Evolutionary conservation across 768 basidiomycete genomes (phyloP).

Genomic region (Candolleomyces eurysporus): DNA sequence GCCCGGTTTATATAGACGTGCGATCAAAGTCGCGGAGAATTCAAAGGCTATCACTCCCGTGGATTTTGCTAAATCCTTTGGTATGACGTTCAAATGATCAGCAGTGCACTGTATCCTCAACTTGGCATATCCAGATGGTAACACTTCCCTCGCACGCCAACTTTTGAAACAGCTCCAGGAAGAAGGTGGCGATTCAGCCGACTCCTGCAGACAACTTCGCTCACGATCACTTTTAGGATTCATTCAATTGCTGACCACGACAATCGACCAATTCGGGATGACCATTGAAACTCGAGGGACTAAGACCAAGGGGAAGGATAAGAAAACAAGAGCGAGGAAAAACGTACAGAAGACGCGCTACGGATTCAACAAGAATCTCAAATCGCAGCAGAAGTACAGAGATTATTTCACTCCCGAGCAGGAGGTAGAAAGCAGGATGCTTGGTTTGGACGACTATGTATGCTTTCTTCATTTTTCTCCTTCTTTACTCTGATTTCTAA

Average conservation of each 20-base stretch:
- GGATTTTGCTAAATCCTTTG: slow-evolving; percentile 60
- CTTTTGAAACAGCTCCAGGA: slow-evolving; percentile 67
- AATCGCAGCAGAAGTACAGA: slow-evolving; percentile 45
- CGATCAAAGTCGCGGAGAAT: slow-evolving; percentile 66
- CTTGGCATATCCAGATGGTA: slow-evolving; percentile 26
- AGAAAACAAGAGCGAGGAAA: slow-evolving; percentile 41
- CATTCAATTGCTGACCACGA: slow-evolving; percentile 48
- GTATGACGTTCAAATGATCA: slow-evolving; percentile 32
- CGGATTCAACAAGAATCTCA: slow-evolving; percentile 50
- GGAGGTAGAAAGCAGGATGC: slow-evolving; percentile 55
- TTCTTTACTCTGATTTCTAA: slow-evolving; percentile 6
- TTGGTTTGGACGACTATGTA: slow-evolving; percentile 62
- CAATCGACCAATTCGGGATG: slow-evolving; percentile 50
- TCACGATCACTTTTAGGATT: slow-evolving; percentile 45
- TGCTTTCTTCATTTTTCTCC: slow-evolving; percentile 2
- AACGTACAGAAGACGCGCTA: slow-evolving; percentile 57
- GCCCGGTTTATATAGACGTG: slow-evolving; percentile 42
- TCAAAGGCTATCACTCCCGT: slow-evolving; percentile 39
- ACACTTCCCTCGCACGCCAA: slow-evolving; percentile 53
- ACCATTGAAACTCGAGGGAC: slow-evolving; percentile 33
- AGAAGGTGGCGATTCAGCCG: slow-evolving; percentile 48
- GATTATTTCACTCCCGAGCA: slow-evolving; percentile 70
- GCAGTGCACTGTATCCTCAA: neutral
- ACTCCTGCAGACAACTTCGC: neutral
- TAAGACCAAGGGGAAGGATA: slow-evolving; percentile 35